These are phyloP conservation scores for Millerozyma miso DNA, from an alignment of 805 yeast genomes.

Conservation along the genomic window DNA sequence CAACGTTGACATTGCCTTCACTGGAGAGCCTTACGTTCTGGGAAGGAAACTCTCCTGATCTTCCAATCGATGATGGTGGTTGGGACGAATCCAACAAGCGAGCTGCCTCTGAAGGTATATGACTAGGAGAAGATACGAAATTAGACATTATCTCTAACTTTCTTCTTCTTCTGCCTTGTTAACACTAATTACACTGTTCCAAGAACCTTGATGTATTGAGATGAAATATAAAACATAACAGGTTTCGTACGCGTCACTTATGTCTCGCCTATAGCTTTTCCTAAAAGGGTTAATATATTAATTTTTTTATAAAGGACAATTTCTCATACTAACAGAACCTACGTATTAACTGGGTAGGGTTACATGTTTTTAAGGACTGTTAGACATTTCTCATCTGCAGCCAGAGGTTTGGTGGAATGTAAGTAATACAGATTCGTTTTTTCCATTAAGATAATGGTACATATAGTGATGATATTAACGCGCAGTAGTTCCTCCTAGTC, in stretches of 20 bases:
- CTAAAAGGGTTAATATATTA: constrained; percentile 14
- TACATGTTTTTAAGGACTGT: neutral
- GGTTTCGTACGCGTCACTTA: constrained; percentile 9
- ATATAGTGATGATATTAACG: constrained; percentile 1
- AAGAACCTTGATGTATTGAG: neutral
- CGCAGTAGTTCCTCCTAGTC: constrained; percentile 13
- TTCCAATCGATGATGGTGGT: constrained; percentile 40
- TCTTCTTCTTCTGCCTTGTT: neutral
- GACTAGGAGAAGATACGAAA: constrained; percentile 42
- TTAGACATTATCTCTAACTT: constrained; percentile 25
- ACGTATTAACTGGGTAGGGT: constrained; percentile 5
- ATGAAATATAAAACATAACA: neutral
- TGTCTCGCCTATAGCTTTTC: constrained; percentile 11
- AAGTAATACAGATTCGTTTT: too few species aligned
- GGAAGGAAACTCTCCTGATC: constrained; percentile 30
- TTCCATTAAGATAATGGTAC: too few species aligned
- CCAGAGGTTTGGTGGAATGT: constrained; percentile 3
- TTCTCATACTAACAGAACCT: constrained; percentile 14
- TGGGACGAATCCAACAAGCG: constrained; percentile 36
- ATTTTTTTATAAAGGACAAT: too few species aligned
- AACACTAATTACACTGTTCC: too few species aligned
- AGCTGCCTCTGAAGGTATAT: constrained; percentile 43
- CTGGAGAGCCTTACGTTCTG: constrained; percentile 25
- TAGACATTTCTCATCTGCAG: neutral
- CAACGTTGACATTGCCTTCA: constrained; percentile 13